Conservation (phyloP, 768 basidiomycete species). For the Suillus tomentosus region DNA sequence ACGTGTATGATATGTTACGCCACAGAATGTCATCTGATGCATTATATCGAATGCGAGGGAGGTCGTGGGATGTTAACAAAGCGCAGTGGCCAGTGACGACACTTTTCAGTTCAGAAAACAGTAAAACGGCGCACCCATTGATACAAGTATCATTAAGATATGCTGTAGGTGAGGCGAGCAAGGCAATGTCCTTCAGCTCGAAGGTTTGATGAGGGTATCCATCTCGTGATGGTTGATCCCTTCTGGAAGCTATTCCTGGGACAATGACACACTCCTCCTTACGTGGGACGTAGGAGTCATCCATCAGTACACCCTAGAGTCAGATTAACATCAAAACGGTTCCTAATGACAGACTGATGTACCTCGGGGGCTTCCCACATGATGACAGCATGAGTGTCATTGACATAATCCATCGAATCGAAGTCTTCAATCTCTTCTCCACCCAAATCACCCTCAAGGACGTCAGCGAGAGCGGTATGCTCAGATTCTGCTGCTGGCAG, state of each 20-base stretch:
- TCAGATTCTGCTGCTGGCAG: not conserved
- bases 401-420: not conserved
- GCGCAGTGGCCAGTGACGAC: not conserved
- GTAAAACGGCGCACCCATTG: conserved; percentile 14
- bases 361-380: conserved; percentile 9
- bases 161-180: conserved; percentile 8
- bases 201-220: conserved; percentile 11
- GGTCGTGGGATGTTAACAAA: conserved; percentile 17
- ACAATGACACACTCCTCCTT: not conserved
- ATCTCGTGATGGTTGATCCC: not conserved
- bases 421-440: conserved; percentile 1
- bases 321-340: not conserved
- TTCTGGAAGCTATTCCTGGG: not conserved
- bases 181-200: conserved; percentile 8
- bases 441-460: conserved; percentile 11
- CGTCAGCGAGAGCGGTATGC: conserved; percentile 9
- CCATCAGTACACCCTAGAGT: not conserved
- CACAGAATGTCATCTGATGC: conserved; percentile 23
- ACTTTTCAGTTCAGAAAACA: conserved; percentile 2
- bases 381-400: not conserved
- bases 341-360: not conserved
- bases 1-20: conserved; percentile 11
- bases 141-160: conserved; percentile 14
- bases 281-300: not conserved
- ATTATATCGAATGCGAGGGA: conserved; percentile 4